Conservation (phyloP, 495 filamentous ascomycete genomes). For the Symbiotaphrina buchneri region DNA sequence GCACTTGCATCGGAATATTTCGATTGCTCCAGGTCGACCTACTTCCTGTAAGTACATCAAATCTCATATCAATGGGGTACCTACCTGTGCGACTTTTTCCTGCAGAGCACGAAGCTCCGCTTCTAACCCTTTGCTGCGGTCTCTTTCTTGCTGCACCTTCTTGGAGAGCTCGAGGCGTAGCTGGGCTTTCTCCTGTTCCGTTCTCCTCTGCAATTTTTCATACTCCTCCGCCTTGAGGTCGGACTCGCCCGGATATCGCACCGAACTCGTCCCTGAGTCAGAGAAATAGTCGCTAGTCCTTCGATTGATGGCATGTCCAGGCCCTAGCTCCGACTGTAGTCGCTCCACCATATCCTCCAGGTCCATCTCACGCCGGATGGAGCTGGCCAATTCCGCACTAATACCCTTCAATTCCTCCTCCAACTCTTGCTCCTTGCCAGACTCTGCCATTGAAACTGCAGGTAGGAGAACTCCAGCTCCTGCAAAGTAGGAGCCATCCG, state of each 20-base stretch:
- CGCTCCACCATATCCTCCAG: conserved; percentile 83
- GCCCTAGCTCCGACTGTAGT: conserved; percentile 48
- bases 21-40: conserved; percentile 19
- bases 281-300: conserved; percentile 97
- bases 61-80: not conserved
- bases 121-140: conserved; percentile 50
- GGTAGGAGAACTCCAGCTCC: conserved; percentile 25
- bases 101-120: conserved; percentile 62
- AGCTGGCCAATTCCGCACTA: conserved; percentile 73
- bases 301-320: conserved; percentile 25
- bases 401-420: conserved; percentile 87
- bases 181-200: conserved; percentile 80
- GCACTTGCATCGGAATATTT: conserved; percentile 21
- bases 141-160: conserved; percentile 68
- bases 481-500: conserved; percentile 14
- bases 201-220: conserved; percentile 57
- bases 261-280: conserved; percentile 76
- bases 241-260: conserved; percentile 39
- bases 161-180: conserved; percentile 62
- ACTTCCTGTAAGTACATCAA: not conserved
- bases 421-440: too few species aligned
- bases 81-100: conserved; percentile 37
- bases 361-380: conserved; percentile 90
- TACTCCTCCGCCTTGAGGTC: conserved; percentile 61
- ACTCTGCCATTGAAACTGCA: too few species aligned